Base-by-base conservation (phyloP, 2,329 filamentous ascomycete species). In the Lasiodiplodia hormozganensis region DNA sequence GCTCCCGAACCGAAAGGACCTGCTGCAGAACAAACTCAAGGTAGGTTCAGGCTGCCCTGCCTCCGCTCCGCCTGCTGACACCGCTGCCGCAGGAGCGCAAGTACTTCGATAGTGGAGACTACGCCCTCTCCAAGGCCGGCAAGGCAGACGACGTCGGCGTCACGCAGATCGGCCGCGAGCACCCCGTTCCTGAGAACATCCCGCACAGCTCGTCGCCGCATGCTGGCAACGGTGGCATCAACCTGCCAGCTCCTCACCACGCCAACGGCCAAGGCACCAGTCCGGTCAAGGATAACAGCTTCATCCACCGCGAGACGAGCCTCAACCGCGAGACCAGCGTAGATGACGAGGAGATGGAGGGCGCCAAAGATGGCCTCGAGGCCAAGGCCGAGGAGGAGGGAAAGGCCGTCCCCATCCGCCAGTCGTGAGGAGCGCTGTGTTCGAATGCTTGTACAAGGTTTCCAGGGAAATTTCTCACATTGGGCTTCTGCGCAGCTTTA, bases 11-110 rank as follows among this genome's bases (percentile, higher is more conserved):
- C 96, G 96, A 82, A 96, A 94, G 81, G 95, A 97, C 82, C 88
- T 97, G 77, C 90, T 98, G 75, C 94, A 96, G 86, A 98, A 98
- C 86, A 97, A 98, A 80, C 89, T 98, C 79, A 97, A 97, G 84
- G 88, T 88, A 80, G 31, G 74, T 38, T 53, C 23, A 28, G 8
- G 8, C 65, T n/a, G 31, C 14, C 70, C n/a, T 3, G 3, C 34
- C 36, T 40, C 51, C 10, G 12, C n/a, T 5, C 40, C 14, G 28
- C 21, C 28, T 7, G 47, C 65, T 67, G 21, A 67, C 65, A 34
- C 40, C 36, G 18, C 40, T 21, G 36, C 58, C 49, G 36, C 74
- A 89, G 88, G 96, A 98, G 82, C 94, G 96, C 85, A 99, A 81
- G 85, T 97, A 97, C 85, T 97, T 97, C 82, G 94, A 97, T 85